Evolutionary conservation across 495 filamentous ascomycete species (phyloP), one percentile per base, ranked within the genome.

Genomic region (Penicillium samsonianum): DNA sequence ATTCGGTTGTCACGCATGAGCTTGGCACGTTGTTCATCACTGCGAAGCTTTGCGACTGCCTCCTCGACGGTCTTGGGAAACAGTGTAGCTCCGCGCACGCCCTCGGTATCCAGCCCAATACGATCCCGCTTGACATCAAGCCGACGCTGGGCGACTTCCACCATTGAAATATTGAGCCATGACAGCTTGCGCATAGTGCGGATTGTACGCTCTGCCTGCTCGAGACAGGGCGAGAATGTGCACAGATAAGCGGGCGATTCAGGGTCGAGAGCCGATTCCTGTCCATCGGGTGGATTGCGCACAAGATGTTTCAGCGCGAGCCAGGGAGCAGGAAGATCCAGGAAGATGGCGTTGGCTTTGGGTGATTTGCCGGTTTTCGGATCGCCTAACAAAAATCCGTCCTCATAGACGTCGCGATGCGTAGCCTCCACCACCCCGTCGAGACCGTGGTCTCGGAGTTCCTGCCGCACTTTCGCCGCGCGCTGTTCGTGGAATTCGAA

Each of bases 191-290:
- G 87, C 66, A 98, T 81, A 1, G 81, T 78, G 41, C 88, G 84
- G 49, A 96, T 84, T 0, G 95, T 97, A 37, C 84, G 82, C 30
- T 88, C 88, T 9, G 92, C 92, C 71, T 98, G 94, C 73, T 98
- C 94, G 64, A 98, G 92, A 70, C 94, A 98, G 0, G 94, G 94
- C 8, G 88, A 92, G 76, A 98, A 98, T 3, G 92, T 93, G 73
- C 94, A 98, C 58, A 98, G 76, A 58, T 91, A 80, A 19, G 84
- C 82, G 2, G 90, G 74, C 26, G 80, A 73, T 5, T 76, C 76
- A 0, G 89, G 84, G 58, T 91, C 84, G 4, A 98, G 80, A 0
- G 91, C 85, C 0, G 90, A 90, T 46, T 68, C 63, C 0, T 51
- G 37, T 2, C 70, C 73, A 12, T 66, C 56, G 3, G 77, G 73